Evolutionary conservation across 1,284 basidiomycete species (phyloP), one percentile per base, ranked within the genome.

Genomic region (Taiwanofungus camphoratus): DNA sequence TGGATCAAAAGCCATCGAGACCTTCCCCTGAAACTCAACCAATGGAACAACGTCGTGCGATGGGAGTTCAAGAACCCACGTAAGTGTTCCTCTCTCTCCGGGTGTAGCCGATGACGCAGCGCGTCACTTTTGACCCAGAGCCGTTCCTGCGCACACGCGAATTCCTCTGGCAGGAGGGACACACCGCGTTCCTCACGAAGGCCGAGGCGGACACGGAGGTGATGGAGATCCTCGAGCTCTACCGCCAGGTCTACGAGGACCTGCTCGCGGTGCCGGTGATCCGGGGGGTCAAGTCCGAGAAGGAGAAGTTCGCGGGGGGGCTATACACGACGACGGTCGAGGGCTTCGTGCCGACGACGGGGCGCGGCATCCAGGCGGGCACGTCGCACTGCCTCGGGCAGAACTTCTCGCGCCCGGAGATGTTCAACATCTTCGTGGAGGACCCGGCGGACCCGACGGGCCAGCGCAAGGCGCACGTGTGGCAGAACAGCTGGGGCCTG

Each of bases 51-150:
- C 54, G 94, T 99, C 58, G 95, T 99, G 21, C 86, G 95, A 51
- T 99, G 95, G 95, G 95, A 99, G 67, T 99, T 99, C 77, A 99
- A 99, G 73, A 96, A 95, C 67, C 96, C 95, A 42, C 92, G 85
- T 87, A 52, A 55, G 69, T 60, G 21, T 23, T 33, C 26, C 8
- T 26, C 27, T 5, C 9, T 12, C 8, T 39, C n/a, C 37, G 5
- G 16, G 12, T n/a, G n/a, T n/a, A n/a, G n/a, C n/a, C n/a, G n/a
- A n/a, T n/a, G n/a, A n/a, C 1, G 16, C 37, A 20, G 5, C 37
- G 39, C 31, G 24, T 42, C 11, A 39, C 19, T 13, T 23, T 13
- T 33, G 13, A 31, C 8, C 18, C 49, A 87, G 83, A 99, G 68
- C 95, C 95, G 2, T 99, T 99, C 87, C 78, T 99, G 32, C 92